These are phyloP conservation scores for Phialocephala sp. DNA, from an alignment of 2,329 filamentous ascomycete species.

Conservation along the genomic window DNA sequence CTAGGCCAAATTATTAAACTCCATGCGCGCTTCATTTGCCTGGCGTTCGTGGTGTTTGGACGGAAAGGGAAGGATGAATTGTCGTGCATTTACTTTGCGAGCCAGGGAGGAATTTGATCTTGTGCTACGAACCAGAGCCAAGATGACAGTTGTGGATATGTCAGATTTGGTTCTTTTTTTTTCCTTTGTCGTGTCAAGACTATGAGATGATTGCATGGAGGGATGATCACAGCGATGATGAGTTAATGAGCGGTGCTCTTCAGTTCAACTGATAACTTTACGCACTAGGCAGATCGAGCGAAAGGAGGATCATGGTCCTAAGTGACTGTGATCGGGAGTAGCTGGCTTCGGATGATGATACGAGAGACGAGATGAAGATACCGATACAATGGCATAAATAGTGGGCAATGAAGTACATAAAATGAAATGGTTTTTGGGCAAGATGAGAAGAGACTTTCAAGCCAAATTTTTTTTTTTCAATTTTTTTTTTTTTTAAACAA, in stretches of 20 bases:
- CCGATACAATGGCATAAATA: background rate
- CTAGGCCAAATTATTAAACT: slow-evolving; percentile 1
- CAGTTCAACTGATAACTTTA: background rate
- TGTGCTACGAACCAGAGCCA: slow-evolving; percentile 3
- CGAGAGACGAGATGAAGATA: background rate
- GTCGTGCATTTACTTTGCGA: slow-evolving; percentile 9
- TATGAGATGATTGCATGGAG: slow-evolving; percentile 8
- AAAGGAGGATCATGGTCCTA: background rate
- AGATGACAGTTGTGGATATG: background rate
- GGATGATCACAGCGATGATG: background rate
- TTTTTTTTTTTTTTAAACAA: too few species aligned
- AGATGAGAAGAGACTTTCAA: too few species aligned
- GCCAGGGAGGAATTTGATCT: background rate
- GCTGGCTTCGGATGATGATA: background rate
- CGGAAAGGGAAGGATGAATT: background rate
- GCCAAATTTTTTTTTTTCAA: too few species aligned
- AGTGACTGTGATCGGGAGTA: slow-evolving; percentile 1
- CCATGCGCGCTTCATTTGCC: slow-evolving; percentile 1
- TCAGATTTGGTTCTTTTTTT: slow-evolving; percentile 7
- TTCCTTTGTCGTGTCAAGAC: slow-evolving; percentile 8
- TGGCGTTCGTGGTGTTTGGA: slow-evolving; percentile 11
- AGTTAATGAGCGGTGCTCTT: background rate
- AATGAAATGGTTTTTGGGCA: too few species aligned
- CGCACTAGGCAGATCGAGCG: background rate
- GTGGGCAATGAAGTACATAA: background rate